Conservation (phyloP, 306 rosid species). For the Biancaea sappan region DNA sequence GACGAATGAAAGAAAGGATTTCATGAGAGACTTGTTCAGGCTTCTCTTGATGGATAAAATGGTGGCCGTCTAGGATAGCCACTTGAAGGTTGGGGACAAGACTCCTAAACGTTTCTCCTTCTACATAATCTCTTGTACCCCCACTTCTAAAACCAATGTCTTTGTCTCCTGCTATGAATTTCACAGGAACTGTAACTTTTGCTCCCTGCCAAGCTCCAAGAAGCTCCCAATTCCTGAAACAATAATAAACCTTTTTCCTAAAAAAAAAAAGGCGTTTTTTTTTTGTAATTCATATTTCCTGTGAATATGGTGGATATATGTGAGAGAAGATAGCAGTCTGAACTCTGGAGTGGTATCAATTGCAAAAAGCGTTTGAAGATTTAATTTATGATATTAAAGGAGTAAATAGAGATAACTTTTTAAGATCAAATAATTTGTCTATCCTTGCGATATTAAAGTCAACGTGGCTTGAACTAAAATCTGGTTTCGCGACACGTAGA, state of each 20-base stretch:
- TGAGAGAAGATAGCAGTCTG: not conserved
- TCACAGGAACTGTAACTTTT: slow-evolving; percentile 46
- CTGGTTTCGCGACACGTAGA: not conserved
- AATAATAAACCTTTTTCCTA: not conserved
- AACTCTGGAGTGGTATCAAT: too few relatives aligned
- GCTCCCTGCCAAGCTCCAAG: slow-evolving; percentile 54
- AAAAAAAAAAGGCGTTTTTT: too few relatives aligned
- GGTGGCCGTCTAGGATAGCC: slow-evolving; percentile 46
- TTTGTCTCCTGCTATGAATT: slow-evolving; percentile 43
- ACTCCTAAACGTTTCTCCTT: slow-evolving; percentile 39
- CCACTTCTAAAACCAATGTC: slow-evolving; percentile 33
- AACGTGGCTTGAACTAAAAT: not conserved
- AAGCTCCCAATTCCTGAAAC: slow-evolving; percentile 52
- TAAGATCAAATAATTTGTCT: not conserved
- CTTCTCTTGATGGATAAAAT: slow-evolving; percentile 49
- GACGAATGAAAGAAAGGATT: slow-evolving; percentile 44
- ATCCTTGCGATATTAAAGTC: not conserved
- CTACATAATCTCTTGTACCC: slow-evolving; percentile 40
- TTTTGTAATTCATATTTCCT: not conserved
- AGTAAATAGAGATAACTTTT: not conserved
- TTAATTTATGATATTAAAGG: not conserved
- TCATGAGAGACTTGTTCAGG: slow-evolving; percentile 43
- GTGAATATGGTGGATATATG: not conserved
- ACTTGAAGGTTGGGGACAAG: slow-evolving; percentile 48
- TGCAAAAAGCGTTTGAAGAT: too few relatives aligned